Evolutionary conservation across 2,329 filamentous ascomycete genomes (phyloP), one percentile per base, ranked within the genome.

Genomic region (Incumbomyces delicatus): DNA sequence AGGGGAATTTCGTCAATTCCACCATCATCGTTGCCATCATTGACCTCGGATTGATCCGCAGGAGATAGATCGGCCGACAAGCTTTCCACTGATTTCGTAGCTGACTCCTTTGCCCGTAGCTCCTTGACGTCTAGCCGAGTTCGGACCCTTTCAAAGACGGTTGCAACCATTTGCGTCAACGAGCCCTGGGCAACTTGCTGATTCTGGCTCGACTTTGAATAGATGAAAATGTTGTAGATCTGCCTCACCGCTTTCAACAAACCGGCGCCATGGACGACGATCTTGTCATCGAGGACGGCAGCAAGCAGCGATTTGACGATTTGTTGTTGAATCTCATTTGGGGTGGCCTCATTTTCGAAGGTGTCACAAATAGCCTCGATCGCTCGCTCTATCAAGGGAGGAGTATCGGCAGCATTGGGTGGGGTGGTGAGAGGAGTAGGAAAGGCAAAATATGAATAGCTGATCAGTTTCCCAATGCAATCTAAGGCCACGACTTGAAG

Each of bases 321-420:
- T 68, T 98, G 92, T 58, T 96, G 78, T 66, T 98, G 92, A 40
- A 96, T 84, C 64, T 95, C 90, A 44, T 84, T 77, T 2, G 87
- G 82, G 0, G 94, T 98, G 1, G 86, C 86, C 69, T 98, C 92
- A 61, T 92, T 90, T 63, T 96, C 89, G 63, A 98, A 98, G 65
- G 92, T 98, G 63, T 96, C 90, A 73, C 92, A 98, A 72, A 98
- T 98, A 31, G 92, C 95, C 67, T 98, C 94, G 60, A 98, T 98
- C 49, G 94, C 92, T 54, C 90, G 80, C 68, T 98, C 94, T 61
- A 98, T 98, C 55, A 98, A 74, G 13, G 90, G 89, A 3, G 84
- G 73, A 38, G 47, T 53, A 45, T 53, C 58, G 31, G 46, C 57
- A 33, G 53, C 55, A 37, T 62, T 59, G 53, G 61, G 57, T 18